phyloP scores from a whole-genome alignment of 2,329 filamentous ascomycete species.

The Colletotrichum sp. region DNA sequence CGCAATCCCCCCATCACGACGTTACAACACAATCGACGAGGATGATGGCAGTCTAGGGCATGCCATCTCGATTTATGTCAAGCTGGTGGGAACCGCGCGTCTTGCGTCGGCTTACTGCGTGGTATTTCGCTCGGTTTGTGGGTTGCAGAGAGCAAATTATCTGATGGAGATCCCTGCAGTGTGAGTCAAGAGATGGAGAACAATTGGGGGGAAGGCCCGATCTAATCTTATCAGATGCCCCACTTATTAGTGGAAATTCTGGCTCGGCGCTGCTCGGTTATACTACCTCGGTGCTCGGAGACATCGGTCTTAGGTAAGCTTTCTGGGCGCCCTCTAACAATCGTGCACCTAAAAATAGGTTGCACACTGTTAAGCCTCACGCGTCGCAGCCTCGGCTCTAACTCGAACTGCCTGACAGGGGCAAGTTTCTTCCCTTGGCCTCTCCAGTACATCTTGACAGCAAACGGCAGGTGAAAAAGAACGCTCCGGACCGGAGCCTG shows the following conservation, averaged over 20 bases:
- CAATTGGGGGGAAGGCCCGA: constrained; percentile 10
- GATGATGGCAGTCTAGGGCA: background rate
- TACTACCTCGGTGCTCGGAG: constrained; percentile 11
- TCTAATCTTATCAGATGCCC: constrained; percentile 23
- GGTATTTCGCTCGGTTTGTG: constrained; percentile 4
- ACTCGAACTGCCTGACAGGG: constrained; percentile 3
- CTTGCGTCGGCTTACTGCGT: background rate
- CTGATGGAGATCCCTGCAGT: constrained; percentile 17
- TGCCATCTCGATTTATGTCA: background rate
- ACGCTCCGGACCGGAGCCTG: constrained; percentile 13
- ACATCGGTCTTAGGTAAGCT: constrained; percentile 1
- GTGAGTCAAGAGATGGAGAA: constrained; percentile 17
- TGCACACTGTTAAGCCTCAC: background rate
- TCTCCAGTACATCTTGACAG: constrained; percentile 17
- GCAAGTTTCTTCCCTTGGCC: constrained; percentile 17
- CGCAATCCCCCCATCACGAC: background rate
- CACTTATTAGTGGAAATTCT: background rate
- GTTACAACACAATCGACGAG: background rate
- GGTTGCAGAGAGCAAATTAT: constrained; percentile 11
- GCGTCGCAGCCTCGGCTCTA: constrained; percentile 1
- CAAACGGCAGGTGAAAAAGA: constrained; percentile 12
- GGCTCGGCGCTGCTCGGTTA: constrained; percentile 2
- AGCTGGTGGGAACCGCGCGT: background rate
- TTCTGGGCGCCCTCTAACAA: background rate
- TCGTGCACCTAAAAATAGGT: fast-evolving